Base-by-base conservation (phyloP, 805 yeast genomes). In the Ogataea paraovalis region DNA sequence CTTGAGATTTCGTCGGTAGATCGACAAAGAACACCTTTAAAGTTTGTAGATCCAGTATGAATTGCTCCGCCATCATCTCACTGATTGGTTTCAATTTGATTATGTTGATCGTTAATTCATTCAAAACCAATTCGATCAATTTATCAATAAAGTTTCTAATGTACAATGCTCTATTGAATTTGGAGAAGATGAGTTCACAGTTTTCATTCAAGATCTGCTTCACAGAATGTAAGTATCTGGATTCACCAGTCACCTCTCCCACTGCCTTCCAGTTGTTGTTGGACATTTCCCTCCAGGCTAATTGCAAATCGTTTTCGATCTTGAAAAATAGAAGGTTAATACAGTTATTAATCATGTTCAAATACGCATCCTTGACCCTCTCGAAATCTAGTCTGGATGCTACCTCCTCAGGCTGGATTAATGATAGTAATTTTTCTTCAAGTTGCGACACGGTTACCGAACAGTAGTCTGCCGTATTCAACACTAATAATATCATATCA, bases 391-490 rank as follows among this genome's bases (percentile, higher is more conserved):
- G 59, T 48, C 69, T 71, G 19, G 66, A 69, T 12, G 70, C 59
- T 43, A 65, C 65, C 19, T 66, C 64, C 14, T 64, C 59, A 16
- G 67, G 64, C 37, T 53, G 45, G 53, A 63, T 72, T 57, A 66
- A 68, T 61, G 64, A 74, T 56, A 41, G 70, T 70, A 60, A 65
- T 55, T 79, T 79, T 22, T 83, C 86, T 55, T 83, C 89, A 40
- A 94, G 68, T 61, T 94, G 97, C 12, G 75, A 75, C 2, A 84
- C 79, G 2, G 96, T 94, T 10, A 80, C 73, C 16, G 87, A 78
- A 49, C 96, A 83, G 63, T 91, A 94, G 61, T 92, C 96, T 1
- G 96, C 89, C 0, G 99, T 92, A 56, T 89, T 88, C 32, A 92
- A 68, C 9, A 90, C 76, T 60, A 88, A 69, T 25, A 94, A 83